Evolutionary conservation across 2,329 filamentous ascomycete genomes (phyloP).

Genomic region (Penicillium sp.): DNA sequence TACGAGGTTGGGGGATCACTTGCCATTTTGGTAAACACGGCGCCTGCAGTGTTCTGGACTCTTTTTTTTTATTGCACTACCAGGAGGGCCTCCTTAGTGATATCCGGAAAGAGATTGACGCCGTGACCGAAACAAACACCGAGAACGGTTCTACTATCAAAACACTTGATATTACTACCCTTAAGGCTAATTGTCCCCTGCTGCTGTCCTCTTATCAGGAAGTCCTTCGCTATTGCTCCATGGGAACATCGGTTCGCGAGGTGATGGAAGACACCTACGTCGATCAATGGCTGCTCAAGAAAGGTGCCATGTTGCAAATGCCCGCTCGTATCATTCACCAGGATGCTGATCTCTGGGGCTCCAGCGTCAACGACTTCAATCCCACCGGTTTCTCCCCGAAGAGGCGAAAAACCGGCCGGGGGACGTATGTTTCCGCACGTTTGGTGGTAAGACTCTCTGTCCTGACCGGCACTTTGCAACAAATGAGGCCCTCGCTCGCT

Average conservation of each 20-base stretch:
- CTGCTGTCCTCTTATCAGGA: conserved; percentile 3
- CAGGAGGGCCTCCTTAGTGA: neutral
- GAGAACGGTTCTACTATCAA: neutral
- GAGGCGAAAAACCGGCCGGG: neutral
- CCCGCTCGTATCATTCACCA: neutral
- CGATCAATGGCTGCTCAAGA: neutral
- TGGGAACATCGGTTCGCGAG: conserved; percentile 4
- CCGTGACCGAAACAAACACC: neutral
- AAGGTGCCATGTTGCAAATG: conserved; percentile 6
- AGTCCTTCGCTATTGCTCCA: conserved; percentile 2
- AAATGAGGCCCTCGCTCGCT: conserved; percentile 1
- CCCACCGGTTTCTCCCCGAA: neutral
- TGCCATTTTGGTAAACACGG: conserved; percentile 6
- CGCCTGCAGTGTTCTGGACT: conserved; percentile 1
- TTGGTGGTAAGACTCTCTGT: conserved; percentile 6
- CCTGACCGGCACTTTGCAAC: conserved; percentile 3
- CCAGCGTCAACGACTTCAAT: neutral
- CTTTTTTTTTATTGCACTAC: neutral
- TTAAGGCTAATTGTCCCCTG: conserved; percentile 1
- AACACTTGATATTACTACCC: conserved; percentile 1
- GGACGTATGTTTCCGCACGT: neutral
- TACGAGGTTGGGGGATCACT: neutral
- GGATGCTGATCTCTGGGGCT: neutral
- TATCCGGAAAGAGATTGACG: conserved; percentile 2
- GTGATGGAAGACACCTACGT: conserved; percentile 2